Base-by-base conservation (phyloP, 2,329 filamentous ascomycete species). In the Ophiostoma perfectum region DNA sequence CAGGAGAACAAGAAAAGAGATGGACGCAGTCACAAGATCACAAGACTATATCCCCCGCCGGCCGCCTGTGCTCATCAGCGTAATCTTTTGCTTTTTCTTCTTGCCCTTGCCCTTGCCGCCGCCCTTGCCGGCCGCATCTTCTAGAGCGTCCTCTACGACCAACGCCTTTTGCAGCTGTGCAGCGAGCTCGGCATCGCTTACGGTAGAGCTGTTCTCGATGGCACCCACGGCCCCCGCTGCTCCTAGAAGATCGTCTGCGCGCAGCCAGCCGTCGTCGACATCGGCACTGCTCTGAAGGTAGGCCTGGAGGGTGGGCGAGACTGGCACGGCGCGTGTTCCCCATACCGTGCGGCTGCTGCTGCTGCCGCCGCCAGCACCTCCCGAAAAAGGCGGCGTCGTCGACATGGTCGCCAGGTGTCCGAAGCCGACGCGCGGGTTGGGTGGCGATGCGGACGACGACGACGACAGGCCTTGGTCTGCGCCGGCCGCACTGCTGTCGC, bases 261-360 rank as follows among this genome's bases (percentile, higher is more conserved):
- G 39, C 38, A 68, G 65, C 64, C 65, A 64, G 38, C 55, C 66
- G 42, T 67, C 93, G 18, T 68, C 69, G 75, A 96, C 92, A 68
- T 91, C 86, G 2, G 65, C 66, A 47, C 66, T 68, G 47, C 67
- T 70, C 70, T 76, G 73, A 11, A 78, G 70, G 2, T 82, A 76
- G 41, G 78, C 78, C 36, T 65, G 67, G 41, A 87, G 74, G 11
- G 85, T 83, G 1, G 88, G 86, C 3, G 86, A 88, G 0, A 79
- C 80, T 0, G 87, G 80, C 2, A 96, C 80, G 0, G 85, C 87
- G 3, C 86, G 83, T 0, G 94, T 98, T n/a, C 94, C 94, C 94
- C 94, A 98, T 0, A 98, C 92, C 0, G 94, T 98, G 71, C 88
- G 88, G 0, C 55, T 63, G 44, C 49, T 63, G 5, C 18, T 8